phyloP scores from a whole-genome alignment of 208 protist genomes.

The Crithidia acanthocephali region DNA sequence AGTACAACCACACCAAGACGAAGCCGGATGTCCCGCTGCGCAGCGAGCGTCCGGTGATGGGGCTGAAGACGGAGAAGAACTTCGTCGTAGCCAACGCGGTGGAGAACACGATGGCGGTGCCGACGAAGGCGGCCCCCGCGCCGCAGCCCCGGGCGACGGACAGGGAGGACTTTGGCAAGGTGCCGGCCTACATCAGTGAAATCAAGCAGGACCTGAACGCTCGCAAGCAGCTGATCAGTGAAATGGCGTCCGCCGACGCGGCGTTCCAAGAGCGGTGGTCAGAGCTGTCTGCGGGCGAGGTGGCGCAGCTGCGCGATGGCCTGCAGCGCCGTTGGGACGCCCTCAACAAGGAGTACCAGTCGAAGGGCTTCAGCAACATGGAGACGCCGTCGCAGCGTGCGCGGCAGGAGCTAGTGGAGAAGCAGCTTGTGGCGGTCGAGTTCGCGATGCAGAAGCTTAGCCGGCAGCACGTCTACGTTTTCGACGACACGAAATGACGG shows the following conservation, averaged over 20 bases:
- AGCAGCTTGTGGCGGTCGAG: constrained; percentile 85
- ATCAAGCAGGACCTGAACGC: constrained; percentile 89
- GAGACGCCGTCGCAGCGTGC: constrained; percentile 89
- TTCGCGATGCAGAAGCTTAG: constrained; percentile 90
- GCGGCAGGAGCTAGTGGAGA: constrained; percentile 81
- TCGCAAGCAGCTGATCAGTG: constrained; percentile 28
- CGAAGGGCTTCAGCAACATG: constrained; percentile 91
- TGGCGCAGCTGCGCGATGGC: constrained; percentile 76
- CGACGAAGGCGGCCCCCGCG: constrained; percentile 65
- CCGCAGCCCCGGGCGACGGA: constrained; percentile 60
- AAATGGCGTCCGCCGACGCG: constrained; percentile 20
- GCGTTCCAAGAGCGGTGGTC: constrained; percentile 78
- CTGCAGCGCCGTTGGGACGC: constrained; percentile 92
- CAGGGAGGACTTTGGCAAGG: constrained; percentile 86
- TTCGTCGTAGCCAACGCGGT: constrained; percentile 95
- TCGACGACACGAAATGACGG: constrained; percentile 78
- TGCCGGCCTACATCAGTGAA: constrained; percentile 90
- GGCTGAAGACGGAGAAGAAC: constrained; percentile 94
- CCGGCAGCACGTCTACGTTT: constrained; percentile 84
- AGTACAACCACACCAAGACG: constrained; percentile 49
- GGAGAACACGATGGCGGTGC: constrained; percentile 90
- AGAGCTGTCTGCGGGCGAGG: constrained; percentile 78
- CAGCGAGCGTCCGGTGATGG: constrained; percentile 92
- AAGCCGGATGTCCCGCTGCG: constrained; percentile 80
- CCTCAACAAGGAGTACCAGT: constrained; percentile 94